phyloP scores from a whole-genome alignment of 2,329 filamentous ascomycete species.

The Diaporthe batatas region DNA sequence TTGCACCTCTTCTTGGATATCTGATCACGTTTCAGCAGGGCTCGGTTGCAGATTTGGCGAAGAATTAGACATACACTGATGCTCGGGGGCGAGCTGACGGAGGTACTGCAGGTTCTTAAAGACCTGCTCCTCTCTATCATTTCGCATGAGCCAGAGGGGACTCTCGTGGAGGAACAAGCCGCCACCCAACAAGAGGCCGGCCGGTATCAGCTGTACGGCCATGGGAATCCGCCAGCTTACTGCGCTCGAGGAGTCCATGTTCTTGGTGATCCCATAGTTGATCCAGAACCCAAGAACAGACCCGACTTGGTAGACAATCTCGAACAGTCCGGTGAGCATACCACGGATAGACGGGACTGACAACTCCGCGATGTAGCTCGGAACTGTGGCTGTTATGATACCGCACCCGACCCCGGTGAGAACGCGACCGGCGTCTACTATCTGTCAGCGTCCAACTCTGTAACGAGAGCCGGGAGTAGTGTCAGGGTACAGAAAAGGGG shows the following conservation, averaged over 20 bases:
- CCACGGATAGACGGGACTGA: slow-evolving; percentile 71
- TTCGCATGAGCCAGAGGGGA: slow-evolving; percentile 59
- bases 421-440: slow-evolving; percentile 69
- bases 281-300: slow-evolving; percentile 66
- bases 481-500: slow-evolving; percentile 47
- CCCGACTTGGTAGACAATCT: slow-evolving; percentile 67
- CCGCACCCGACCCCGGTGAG: slow-evolving; percentile 70
- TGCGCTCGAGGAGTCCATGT: slow-evolving; percentile 51
- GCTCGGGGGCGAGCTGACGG: slow-evolving; percentile 58
- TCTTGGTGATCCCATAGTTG: slow-evolving; percentile 59
- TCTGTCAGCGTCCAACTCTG: slow-evolving; percentile 55
- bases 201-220: slow-evolving; percentile 61
- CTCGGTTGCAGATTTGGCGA: not conserved
- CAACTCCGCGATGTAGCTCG: slow-evolving; percentile 74
- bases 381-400: slow-evolving; percentile 70
- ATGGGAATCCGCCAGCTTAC: slow-evolving; percentile 64
- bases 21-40: not conserved
- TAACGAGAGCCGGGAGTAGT: too few relatives aligned
- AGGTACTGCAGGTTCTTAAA: slow-evolving; percentile 57
- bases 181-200: slow-evolving; percentile 57
- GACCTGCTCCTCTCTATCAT: slow-evolving; percentile 56
- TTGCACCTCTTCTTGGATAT: slow-evolving; percentile 62
- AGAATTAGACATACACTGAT: slow-evolving; percentile 43
- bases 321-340: slow-evolving; percentile 66
- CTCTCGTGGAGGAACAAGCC: slow-evolving; percentile 59